Conservation (phyloP, 495 filamentous ascomycete species). For the Aspergillus avenaceus region DNA sequence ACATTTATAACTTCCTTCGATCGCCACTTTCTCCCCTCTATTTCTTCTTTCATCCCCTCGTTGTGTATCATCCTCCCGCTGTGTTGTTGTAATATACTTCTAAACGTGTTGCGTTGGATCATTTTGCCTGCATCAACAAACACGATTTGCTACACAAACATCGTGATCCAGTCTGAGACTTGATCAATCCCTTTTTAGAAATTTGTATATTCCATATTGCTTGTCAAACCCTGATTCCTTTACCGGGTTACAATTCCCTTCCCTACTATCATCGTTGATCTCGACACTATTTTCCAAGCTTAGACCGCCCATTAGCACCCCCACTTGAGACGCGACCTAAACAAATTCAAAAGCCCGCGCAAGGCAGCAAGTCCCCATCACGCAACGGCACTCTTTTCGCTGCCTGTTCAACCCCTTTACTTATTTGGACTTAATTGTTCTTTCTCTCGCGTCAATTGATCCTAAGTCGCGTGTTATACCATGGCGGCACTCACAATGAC, state of each 20-base stretch:
- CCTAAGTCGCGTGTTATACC: slow-evolving; percentile 1
- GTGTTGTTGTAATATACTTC: not conserved
- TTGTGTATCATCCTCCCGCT: not conserved
- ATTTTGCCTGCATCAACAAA: not conserved
- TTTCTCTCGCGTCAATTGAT: not conserved
- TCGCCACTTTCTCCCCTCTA: not conserved
- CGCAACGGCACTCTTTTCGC: not conserved
- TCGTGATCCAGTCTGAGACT: not conserved
- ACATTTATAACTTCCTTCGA: slow-evolving; percentile 6
- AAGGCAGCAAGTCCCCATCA: not conserved
- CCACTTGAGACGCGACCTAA: slow-evolving; percentile 17
- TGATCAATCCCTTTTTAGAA: not conserved
- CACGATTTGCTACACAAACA: not conserved
- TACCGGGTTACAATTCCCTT: not conserved
- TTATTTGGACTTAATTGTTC: not conserved
- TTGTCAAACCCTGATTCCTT: not conserved
- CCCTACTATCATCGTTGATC: not conserved
- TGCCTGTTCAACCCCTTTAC: slow-evolving; percentile 3
- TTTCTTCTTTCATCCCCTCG: slow-evolving; percentile 8
- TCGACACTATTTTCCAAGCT: not conserved
- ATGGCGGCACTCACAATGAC: slow-evolving; percentile 44
- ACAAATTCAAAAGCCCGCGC: slow-evolving; percentile 13
- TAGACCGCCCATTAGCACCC: slow-evolving; percentile 11
- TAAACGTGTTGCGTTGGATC: not conserved
- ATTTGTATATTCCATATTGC: not conserved